Percentiles rank a stretch among this genome's conserved stretches.
phyloP scores from a whole-genome alignment of 345 rosid species.

The Bruguiera sexangula region DNA sequence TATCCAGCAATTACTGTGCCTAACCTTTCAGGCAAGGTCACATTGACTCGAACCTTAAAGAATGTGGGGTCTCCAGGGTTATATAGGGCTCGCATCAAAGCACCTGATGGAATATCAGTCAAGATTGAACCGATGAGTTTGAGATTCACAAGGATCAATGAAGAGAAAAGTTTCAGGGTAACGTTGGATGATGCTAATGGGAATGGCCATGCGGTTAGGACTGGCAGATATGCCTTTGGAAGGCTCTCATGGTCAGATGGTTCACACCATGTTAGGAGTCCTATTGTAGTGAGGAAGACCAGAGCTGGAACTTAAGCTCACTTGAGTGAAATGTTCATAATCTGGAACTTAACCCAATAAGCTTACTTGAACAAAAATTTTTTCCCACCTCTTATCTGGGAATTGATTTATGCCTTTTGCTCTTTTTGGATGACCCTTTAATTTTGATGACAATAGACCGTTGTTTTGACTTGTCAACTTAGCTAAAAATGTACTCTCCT shows the following conservation, averaged over 20 bases:
- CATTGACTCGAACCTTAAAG: conserved; percentile 17
- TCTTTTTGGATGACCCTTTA: no score
- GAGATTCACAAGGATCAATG: conserved; percentile 11
- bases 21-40: conserved; percentile 6
- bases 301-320: no score
- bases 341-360: no score
- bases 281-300: conserved; percentile 4
- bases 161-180: conserved; percentile 11
- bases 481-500: no score
- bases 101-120: conserved; percentile 7
- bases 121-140: conserved; percentile 9
- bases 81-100: conserved; percentile 8
- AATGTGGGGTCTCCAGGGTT: conserved; percentile 14
- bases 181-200: not conserved
- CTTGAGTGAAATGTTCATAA: no score
- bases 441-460: no score
- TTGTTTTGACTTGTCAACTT: no score
- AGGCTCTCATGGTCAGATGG: conserved; percentile 20
- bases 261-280: conserved; percentile 15
- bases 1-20: conserved; percentile 26
- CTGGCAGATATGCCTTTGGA: conserved; percentile 9
- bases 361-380: no score
- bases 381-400: no score
- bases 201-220: no score
- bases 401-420: no score